A percentile compares a stretch with the other conserved stretches of the same genome.
These are phyloP conservation scores for Kodamaea anthophila DNA, from an alignment of 1,139 yeast genomes.

Conservation along the genomic window DNA sequence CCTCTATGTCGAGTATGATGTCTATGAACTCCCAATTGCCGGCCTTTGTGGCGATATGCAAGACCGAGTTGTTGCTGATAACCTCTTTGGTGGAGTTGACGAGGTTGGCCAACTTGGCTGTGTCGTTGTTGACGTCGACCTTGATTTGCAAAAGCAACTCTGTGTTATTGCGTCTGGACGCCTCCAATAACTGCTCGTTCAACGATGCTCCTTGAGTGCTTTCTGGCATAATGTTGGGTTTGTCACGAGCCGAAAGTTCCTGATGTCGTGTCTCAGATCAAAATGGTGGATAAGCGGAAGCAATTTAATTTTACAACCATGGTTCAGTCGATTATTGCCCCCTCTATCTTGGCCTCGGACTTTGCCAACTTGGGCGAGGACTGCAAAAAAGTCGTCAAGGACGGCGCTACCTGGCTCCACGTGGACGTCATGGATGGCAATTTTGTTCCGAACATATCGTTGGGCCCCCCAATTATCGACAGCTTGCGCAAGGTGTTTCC, in stretches of 20 bases:
- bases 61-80: conserved; percentile 67
- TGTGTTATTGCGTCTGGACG: conserved; percentile 81
- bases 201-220: conserved; percentile 59
- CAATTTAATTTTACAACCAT: too few relatives aligned
- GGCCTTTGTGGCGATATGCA: conserved; percentile 74
- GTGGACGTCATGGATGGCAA: conserved; percentile 98
- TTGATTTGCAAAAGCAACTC: conserved; percentile 63
- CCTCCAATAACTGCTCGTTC: conserved; percentile 77
- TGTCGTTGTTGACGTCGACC: conserved; percentile 38
- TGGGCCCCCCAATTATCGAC: conserved; percentile 86
- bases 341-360: conserved; percentile 92
- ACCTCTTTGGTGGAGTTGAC: conserved; percentile 72
- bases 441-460: conserved; percentile 91
- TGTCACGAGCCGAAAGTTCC: too few relatives aligned
- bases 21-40: conserved; percentile 90
- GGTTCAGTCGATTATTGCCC: conserved; percentile 88
- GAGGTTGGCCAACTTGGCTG: conserved; percentile 46
- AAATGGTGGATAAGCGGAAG: too few relatives aligned
- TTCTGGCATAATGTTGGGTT: conserved; percentile 3
- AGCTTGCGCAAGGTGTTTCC: conserved; percentile 79
- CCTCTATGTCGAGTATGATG: conserved; percentile 75
- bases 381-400: conserved; percentile 68
- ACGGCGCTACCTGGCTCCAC: conserved; percentile 91
- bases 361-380: conserved; percentile 85
- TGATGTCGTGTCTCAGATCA: too few relatives aligned